These are phyloP conservation scores for Tubosaeta sp. DNA, from an alignment of 768 basidiomycete species.

Conservation along the genomic window DNA sequence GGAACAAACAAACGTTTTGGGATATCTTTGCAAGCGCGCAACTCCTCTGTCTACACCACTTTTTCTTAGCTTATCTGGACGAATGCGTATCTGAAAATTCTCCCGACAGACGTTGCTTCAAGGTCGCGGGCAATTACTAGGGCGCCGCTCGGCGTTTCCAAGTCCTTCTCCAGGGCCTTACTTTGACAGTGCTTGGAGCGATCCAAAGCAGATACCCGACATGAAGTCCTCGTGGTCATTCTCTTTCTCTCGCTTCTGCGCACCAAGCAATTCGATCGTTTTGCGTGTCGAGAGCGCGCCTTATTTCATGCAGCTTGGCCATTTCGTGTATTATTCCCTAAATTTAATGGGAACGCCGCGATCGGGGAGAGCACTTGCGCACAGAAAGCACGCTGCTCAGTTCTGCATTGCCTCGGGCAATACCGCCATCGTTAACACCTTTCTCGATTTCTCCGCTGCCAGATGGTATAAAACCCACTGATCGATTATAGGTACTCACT, in stretches of 20 bases:
- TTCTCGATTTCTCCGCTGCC: slow-evolving; percentile 15
- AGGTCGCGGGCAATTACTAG: slow-evolving; percentile 12
- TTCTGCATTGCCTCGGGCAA: slow-evolving; percentile 26
- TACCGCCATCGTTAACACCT: slow-evolving; percentile 23
- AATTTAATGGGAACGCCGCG: slow-evolving; percentile 25
- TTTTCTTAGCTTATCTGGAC: background rate
- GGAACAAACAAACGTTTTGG: background rate
- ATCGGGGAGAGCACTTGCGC: slow-evolving; percentile 25
- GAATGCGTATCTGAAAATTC: background rate
- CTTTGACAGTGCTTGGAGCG: slow-evolving; percentile 28
- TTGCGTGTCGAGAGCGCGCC: slow-evolving; percentile 31
- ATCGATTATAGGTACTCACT: slow-evolving; percentile 12
- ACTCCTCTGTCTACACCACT: background rate
- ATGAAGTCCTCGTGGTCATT: slow-evolving; percentile 33
- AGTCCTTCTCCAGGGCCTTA: slow-evolving; percentile 19
- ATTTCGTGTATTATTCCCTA: slow-evolving; percentile 27
- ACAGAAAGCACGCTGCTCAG: slow-evolving; percentile 23
- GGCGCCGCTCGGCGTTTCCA: slow-evolving; percentile 22
- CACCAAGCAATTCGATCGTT: slow-evolving; percentile 32
- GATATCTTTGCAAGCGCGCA: slow-evolving; percentile 4
- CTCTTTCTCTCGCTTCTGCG: slow-evolving; percentile 29
- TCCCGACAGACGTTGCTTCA: slow-evolving; percentile 4
- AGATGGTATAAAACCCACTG: slow-evolving; percentile 25
- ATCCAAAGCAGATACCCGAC: slow-evolving; percentile 35
- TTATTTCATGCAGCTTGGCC: slow-evolving; percentile 28